Conservation (phyloP, 345 rosid genomes). For the Citrus reticulata region DNA sequence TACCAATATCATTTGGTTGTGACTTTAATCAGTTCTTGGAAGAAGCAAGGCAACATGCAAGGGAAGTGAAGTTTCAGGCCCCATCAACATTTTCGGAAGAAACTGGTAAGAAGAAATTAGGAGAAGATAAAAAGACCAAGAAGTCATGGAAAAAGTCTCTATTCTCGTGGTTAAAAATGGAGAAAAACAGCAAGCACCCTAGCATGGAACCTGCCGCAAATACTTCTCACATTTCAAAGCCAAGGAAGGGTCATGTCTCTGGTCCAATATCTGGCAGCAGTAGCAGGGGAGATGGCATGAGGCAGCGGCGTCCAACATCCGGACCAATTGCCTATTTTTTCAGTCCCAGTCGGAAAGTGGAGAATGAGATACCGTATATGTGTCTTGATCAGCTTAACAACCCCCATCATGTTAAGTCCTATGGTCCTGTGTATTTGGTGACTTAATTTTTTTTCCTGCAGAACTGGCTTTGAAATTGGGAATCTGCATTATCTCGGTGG, state of each 20-base stretch:
- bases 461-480: neutral
- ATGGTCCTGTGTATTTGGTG: conserved; percentile 55
- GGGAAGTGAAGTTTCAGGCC: conserved; percentile 12
- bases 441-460: conserved; percentile 21
- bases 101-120: conserved; percentile 11
- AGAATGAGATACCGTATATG: conserved; percentile 35
- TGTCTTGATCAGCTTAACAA: conserved; percentile 31
- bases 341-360: conserved; percentile 24
- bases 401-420: conserved; percentile 29
- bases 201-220: conserved; percentile 17
- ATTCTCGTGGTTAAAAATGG: conserved; percentile 52
- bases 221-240: conserved; percentile 17
- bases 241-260: conserved; percentile 35
- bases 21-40: conserved; percentile 45
- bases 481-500: conserved; percentile 1
- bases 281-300: conserved; percentile 12
- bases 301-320: conserved; percentile 29
- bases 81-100: conserved; percentile 18
- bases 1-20: neutral
- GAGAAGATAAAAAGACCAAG: conserved; percentile 32
- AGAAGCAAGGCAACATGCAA: conserved; percentile 49
- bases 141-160: conserved; percentile 47
- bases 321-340: conserved; percentile 39
- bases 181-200: conserved; percentile 28
- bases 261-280: conserved; percentile 33